Conservation (phyloP, 768 basidiomycete species). For the Scleroderma citrinum region DNA sequence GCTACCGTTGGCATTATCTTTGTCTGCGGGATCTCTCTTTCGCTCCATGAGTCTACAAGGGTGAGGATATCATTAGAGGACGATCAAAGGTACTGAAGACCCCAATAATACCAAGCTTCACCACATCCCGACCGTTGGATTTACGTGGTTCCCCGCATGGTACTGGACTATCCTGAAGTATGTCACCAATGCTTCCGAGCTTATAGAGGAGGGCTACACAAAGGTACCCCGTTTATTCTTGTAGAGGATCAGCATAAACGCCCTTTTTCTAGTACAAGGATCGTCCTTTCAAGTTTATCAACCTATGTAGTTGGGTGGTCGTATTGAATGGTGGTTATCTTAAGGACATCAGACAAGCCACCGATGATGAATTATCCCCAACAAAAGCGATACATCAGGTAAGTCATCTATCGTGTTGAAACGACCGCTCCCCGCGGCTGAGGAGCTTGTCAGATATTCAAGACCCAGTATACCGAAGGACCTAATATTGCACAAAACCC, state of each 20-base stretch:
- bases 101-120: not conserved
- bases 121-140: constrained; percentile 26
- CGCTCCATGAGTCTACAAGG: too few species aligned
- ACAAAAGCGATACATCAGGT: constrained; percentile 30
- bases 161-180: constrained; percentile 17
- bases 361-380: constrained; percentile 35
- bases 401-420: constrained; percentile 1
- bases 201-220: constrained; percentile 28
- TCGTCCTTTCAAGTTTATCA: constrained; percentile 27
- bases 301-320: constrained; percentile 33
- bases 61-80: too few species aligned
- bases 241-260: not conserved
- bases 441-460: not conserved
- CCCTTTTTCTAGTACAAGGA: constrained; percentile 10
- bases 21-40: too few species aligned
- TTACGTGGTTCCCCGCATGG: constrained; percentile 18
- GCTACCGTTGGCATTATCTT: too few species aligned
- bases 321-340: constrained; percentile 23
- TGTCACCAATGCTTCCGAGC: constrained; percentile 8
- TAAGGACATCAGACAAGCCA: constrained; percentile 36
- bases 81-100: too few species aligned
- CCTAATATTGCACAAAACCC: constrained; percentile 6
- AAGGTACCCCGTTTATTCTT: constrained; percentile 10
- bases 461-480: not conserved
- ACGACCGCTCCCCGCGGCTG: not conserved